Percentiles rank a stretch among this genome's conserved stretches.
Conservation (phyloP, 805 yeast genomes). For the Starmerella sp. region DNA sequence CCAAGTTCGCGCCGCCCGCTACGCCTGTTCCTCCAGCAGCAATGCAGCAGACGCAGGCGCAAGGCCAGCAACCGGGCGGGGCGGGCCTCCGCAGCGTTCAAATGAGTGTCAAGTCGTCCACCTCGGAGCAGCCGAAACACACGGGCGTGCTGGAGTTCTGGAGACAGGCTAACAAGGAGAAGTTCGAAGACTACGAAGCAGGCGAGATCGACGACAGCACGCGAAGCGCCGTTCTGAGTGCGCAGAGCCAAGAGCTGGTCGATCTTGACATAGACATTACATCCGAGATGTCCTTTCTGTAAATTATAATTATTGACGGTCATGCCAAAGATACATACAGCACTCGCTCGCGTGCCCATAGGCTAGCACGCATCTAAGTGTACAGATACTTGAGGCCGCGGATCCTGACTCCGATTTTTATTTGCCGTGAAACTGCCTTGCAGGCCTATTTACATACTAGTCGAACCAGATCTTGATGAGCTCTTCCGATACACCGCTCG, state of each 20-base stretch:
- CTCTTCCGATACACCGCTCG: slow-evolving; percentile 97
- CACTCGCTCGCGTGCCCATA: too few relatives aligned
- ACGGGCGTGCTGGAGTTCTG: slow-evolving; percentile 63
- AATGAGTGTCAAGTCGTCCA: slow-evolving; percentile 57
- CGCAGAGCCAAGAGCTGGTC: neutral
- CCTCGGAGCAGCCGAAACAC: slow-evolving; percentile 48
- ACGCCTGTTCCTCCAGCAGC: slow-evolving; percentile 24
- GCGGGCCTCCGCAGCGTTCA: slow-evolving; percentile 54
- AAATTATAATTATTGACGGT: neutral
- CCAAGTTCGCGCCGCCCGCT: slow-evolving; percentile 55
- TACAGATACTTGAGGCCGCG: too few relatives aligned
- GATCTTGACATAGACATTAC: neutral
- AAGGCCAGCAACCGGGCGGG: slow-evolving; percentile 10
- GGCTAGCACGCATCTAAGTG: too few relatives aligned
- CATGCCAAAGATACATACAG: too few relatives aligned
- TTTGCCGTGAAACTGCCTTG: neutral
- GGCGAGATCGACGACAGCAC: neutral
- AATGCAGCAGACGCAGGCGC: slow-evolving; percentile 3
- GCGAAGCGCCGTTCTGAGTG: neutral
- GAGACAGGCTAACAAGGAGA: slow-evolving; percentile 53
- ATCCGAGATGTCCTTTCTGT: neutral
- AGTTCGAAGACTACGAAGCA: slow-evolving; percentile 25
- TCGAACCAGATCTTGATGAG: slow-evolving; percentile 97
- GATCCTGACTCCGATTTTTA: neutral
- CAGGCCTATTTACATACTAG: slow-evolving; percentile 25